phyloP scores from a whole-genome alignment of 208 protist species.

The Spongospora subterranea region DNA sequence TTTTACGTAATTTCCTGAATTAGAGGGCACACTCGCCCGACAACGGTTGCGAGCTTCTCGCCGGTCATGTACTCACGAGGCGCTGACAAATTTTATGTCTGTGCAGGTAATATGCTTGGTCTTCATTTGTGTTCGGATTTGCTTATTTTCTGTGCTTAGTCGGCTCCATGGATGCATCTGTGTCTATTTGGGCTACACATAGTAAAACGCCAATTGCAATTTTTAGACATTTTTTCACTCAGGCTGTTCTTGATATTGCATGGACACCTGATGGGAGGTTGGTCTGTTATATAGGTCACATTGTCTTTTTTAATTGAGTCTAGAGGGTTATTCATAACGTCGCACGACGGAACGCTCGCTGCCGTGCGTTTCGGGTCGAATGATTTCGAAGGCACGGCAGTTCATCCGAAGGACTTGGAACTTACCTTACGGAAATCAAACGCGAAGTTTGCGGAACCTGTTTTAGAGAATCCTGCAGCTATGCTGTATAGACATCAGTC shows the following conservation, averaged over 20 bases:
- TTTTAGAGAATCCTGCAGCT: not conserved
- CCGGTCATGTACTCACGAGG: not conserved
- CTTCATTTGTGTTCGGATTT: not conserved
- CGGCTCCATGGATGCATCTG: conserved; percentile 26
- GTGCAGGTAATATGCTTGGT: not conserved
- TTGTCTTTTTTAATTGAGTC: not conserved
- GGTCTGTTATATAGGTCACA: not conserved
- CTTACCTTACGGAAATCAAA: not conserved
- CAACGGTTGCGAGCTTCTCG: not conserved
- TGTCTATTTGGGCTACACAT: conserved; percentile 27
- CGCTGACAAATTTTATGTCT: conserved; percentile 39
- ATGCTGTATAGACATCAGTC: not conserved
- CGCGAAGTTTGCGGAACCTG: not conserved
- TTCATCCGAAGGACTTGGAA: not conserved
- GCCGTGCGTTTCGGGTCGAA: not conserved
- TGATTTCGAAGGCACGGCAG: not conserved
- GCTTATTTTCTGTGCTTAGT: not conserved
- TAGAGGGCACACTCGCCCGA: conserved; percentile 2
- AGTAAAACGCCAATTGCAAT: conserved; percentile 39
- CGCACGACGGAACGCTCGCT: conserved; percentile 24
- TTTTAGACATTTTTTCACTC: conserved; percentile 43
- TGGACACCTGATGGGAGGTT: conserved; percentile 47
- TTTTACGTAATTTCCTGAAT: not conserved
- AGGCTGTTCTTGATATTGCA: conserved; percentile 36
- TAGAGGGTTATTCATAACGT: not conserved